Evolutionary conservation across 1,284 basidiomycete species (phyloP).

Genomic region (Meripilus lineatus): DNA sequence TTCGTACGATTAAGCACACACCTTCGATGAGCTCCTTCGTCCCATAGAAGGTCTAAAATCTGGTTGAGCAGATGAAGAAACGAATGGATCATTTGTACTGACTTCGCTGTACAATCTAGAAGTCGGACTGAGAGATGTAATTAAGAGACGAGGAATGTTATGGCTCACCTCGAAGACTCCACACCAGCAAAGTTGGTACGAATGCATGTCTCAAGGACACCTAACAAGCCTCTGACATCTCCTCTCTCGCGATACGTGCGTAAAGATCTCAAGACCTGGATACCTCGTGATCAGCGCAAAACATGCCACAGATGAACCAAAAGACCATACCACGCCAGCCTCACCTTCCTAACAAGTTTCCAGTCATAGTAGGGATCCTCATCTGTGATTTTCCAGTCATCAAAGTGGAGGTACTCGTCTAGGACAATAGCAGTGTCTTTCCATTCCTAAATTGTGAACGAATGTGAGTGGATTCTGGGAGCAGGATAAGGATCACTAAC

Average conservation of each 20-base stretch:
- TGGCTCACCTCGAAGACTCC: conserved; percentile 68
- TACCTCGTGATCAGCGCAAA: too few relatives aligned
- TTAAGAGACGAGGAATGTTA: neutral
- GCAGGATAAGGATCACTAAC: conserved; percentile 22
- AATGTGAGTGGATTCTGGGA: neutral
- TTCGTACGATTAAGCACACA: conserved; percentile 26
- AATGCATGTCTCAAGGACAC: conserved; percentile 89
- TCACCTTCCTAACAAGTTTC: conserved; percentile 73
- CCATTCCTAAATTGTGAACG: conserved; percentile 59
- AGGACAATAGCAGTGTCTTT: conserved; percentile 74
- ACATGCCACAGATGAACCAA: too few relatives aligned
- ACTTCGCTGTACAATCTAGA: conserved; percentile 85
- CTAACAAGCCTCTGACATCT: conserved; percentile 82
- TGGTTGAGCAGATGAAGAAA: conserved; percentile 9
- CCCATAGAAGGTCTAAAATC: conserved; percentile 75
- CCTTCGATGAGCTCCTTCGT: conserved; percentile 87
- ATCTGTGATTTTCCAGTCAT: conserved; percentile 85
- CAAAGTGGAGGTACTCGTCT: conserved; percentile 79
- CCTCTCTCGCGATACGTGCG: conserved; percentile 59
- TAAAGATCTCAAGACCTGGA: conserved; percentile 63
- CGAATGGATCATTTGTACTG: conserved; percentile 18
- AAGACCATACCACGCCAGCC: conserved; percentile 1
- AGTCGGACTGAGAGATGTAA: conserved; percentile 7
- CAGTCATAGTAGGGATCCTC: conserved; percentile 90
- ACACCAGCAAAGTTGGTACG: conserved; percentile 94